Percentiles rank a stretch among this genome's conserved stretches.
phyloP scores from a whole-genome alignment of 1,284 basidiomycete species.

The Fomes fomentarius region DNA sequence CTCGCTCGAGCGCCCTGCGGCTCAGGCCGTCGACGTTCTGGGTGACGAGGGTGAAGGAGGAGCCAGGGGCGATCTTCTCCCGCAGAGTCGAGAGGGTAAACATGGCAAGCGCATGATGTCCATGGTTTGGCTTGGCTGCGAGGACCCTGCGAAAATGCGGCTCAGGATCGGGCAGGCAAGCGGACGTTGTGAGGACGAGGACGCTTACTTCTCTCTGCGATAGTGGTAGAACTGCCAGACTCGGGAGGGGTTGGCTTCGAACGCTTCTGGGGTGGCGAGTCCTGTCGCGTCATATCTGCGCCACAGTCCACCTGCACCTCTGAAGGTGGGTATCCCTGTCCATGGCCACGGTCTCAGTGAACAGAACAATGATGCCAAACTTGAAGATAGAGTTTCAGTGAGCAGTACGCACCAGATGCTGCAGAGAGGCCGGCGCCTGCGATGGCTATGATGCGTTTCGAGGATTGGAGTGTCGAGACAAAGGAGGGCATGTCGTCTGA shows the following conservation, averaged over 20 bases:
- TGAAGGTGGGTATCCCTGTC: slow-evolving; percentile 64
- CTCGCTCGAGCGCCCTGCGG: slow-evolving; percentile 35
- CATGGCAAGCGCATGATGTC: slow-evolving; percentile 54
- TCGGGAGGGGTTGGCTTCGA: slow-evolving; percentile 51
- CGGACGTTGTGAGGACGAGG: neutral
- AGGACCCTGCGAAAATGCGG: slow-evolving; percentile 41
- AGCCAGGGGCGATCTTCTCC: slow-evolving; percentile 41
- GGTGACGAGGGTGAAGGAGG: slow-evolving; percentile 59
- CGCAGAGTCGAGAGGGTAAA: slow-evolving; percentile 46
- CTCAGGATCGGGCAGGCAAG: neutral
- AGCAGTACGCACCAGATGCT: slow-evolving; percentile 47
- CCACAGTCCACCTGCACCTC: slow-evolving; percentile 65
- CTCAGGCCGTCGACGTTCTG: slow-evolving; percentile 73
- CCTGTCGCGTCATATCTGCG: slow-evolving; percentile 55
- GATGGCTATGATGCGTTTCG: slow-evolving; percentile 54
- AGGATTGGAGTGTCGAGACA: slow-evolving; percentile 32
- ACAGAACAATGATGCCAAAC: neutral
- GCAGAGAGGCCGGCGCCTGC: slow-evolving; percentile 65
- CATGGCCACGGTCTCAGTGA: neutral
- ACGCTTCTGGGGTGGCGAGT: slow-evolving; percentile 63
- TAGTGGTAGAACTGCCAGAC: slow-evolving; percentile 74
- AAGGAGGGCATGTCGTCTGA: slow-evolving; percentile 35
- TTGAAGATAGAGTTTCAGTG: too few species aligned
- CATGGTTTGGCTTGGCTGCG: slow-evolving; percentile 55
- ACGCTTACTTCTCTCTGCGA: slow-evolving; percentile 52